A percentile compares a stretch with the other conserved stretches of the same genome.
phyloP scores from a whole-genome alignment of 495 filamentous ascomycete species.

The Bathelium albidoporum region DNA sequence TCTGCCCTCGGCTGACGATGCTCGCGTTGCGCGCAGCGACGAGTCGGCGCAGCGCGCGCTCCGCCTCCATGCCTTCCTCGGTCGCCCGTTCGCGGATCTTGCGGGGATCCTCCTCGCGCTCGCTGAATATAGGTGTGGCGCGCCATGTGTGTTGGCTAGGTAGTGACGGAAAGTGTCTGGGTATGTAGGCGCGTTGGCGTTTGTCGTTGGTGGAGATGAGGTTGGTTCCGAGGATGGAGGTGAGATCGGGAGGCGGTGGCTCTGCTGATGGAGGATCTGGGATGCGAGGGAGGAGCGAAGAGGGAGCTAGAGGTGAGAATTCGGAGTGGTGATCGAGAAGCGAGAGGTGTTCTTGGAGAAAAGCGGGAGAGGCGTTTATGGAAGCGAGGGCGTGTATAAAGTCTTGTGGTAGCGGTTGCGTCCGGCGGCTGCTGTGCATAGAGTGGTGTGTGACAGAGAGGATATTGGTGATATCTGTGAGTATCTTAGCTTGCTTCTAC shows the following conservation, averaged over 20 bases:
- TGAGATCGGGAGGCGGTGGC: constrained; percentile 28
- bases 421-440: constrained; percentile 51
- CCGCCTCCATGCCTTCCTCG: constrained; percentile 60
- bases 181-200: constrained; percentile 42
- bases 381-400: constrained; percentile 52
- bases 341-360: constrained; percentile 15
- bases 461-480: constrained; percentile 49
- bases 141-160: constrained; percentile 67
- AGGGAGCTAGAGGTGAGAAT: constrained; percentile 33
- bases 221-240: constrained; percentile 39
- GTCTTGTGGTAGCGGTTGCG: constrained; percentile 54
- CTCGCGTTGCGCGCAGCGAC: constrained; percentile 37
- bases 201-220: constrained; percentile 42
- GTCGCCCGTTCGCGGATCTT: constrained; percentile 64
- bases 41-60: constrained; percentile 61
- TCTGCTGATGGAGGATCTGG: constrained; percentile 40
- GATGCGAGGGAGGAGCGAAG: constrained; percentile 33
- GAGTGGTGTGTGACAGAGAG: constrained; percentile 47
- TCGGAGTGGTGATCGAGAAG: constrained; percentile 19
- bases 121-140: constrained; percentile 53
- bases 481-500: constrained; percentile 13
- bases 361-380: constrained; percentile 23
- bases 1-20: constrained; percentile 18
- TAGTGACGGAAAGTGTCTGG: constrained; percentile 56
- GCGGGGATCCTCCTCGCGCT: constrained; percentile 57